Percentiles rank a stretch among this genome's conserved stretches.
Evolutionary conservation across 1,284 basidiomycete species (phyloP).

Genomic region (Malassezia sympodialis): DNA sequence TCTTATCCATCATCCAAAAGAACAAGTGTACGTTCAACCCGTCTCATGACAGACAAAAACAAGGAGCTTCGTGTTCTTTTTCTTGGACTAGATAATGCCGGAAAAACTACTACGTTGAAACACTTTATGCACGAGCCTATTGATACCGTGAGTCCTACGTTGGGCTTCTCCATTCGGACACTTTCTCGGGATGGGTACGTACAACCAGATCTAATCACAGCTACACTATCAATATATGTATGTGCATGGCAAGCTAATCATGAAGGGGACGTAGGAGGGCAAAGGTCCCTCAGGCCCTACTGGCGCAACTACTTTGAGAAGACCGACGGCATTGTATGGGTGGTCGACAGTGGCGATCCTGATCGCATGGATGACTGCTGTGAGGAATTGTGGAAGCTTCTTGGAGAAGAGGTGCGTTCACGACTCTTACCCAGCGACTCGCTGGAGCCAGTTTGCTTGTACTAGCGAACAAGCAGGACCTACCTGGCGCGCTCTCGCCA

Average conservation of each 20-base stretch:
- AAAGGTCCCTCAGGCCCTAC: slow-evolving; percentile 85
- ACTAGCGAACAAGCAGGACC: slow-evolving; percentile 98
- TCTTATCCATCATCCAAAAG: slow-evolving; percentile 94
- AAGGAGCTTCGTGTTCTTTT: slow-evolving; percentile 92
- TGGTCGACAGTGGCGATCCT: slow-evolving; percentile 86
- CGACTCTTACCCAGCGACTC: slow-evolving; percentile 55
- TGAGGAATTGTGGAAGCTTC: slow-evolving; percentile 70
- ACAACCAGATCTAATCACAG: slow-evolving; percentile 50
- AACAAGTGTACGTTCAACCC: slow-evolving; percentile 62
- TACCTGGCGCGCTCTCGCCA: slow-evolving; percentile 71
- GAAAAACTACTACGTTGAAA: slow-evolving; percentile 96
- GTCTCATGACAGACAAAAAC: slow-evolving; percentile 51
- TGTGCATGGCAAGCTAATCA: slow-evolving; percentile 38
- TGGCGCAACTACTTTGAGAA: slow-evolving; percentile 99
- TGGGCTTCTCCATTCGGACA: slow-evolving; percentile 98
- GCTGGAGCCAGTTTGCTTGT: slow-evolving; percentile 87
- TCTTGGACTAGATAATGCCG: slow-evolving; percentile 98
- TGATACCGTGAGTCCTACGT: slow-evolving; percentile 64
- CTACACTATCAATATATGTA: slow-evolving; percentile 87
- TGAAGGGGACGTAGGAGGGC: slow-evolving; percentile 94
- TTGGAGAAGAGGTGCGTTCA: slow-evolving; percentile 74
- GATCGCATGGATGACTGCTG: slow-evolving; percentile 80
- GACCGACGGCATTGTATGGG: slow-evolving; percentile 97
- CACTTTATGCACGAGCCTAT: slow-evolving; percentile 76
- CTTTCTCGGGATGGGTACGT: slow-evolving; percentile 76